Base-by-base conservation (phyloP, 169 alveolate species). In the Cystoisospora suis region DNA sequence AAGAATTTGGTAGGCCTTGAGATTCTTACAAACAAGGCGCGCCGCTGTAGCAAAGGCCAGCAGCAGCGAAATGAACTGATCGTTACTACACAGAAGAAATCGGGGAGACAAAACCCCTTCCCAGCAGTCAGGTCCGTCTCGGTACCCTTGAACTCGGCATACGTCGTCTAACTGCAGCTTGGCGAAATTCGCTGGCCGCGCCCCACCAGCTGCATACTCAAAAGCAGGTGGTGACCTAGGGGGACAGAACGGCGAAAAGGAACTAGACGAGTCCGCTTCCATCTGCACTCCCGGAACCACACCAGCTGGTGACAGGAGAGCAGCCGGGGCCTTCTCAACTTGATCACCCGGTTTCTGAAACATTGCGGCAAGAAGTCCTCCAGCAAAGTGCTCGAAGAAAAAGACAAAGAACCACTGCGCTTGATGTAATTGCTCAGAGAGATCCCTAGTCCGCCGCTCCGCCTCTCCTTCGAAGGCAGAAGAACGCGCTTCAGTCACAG, bases 331-430 rank as follows among this genome's bases (percentile, higher is more conserved):
- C n/a, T n/a, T n/a, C n/a, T n/a, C n/a, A n/a, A n/a, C n/a, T n/a
- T n/a, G n/a, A n/a, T n/a, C n/a, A n/a, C n/a, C n/a, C n/a, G n/a
- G n/a, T n/a, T n/a, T 5, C 77, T 32, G 42, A 65, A 65, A 20
- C 77, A n/a, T 36, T 36, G 3, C 23, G 12, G 77, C 45, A 7
- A 72, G 53, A 15, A 6, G 32, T 0, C 34, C 56, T 38, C 20
- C 17, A 6, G 83, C 83, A 0, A 72, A 0, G 20, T 56, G 83
- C 53, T 40, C 83, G 56, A 72, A 72, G 83, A 72, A 72, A 38
- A 72, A 72, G 32, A 38, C 58, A 38, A 72, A 72, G 56, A 72
- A 72, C 15, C 36, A 40, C 29, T 27, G 56, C 23, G 83, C 83
- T 38, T 72, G 83, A 17, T 38, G 32, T 17, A 72, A 53, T 56